These are phyloP conservation scores for Dictyostelium brefeldianum DNA, from an alignment of 78 protist genomes.

Conservation along the genomic window DNA sequence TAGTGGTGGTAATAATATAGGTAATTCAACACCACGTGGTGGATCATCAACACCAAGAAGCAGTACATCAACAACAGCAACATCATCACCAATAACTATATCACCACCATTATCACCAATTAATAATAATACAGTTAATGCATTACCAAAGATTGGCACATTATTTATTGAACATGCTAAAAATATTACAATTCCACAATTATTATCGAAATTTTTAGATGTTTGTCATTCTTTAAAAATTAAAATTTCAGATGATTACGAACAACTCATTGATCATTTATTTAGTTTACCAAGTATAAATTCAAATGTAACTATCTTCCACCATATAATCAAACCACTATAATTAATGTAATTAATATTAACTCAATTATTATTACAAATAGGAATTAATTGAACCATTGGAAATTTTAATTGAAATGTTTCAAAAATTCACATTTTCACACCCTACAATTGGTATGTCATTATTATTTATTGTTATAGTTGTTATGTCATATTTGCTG, in stretches of 20 bases:
- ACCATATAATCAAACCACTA: no score
- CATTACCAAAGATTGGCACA: conserved; percentile 4
- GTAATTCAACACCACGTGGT: neutral
- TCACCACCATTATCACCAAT: conserved; percentile 30
- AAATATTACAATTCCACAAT: conserved; percentile 16
- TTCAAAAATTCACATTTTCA: conserved; percentile 12
- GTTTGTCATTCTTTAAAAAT: neutral
- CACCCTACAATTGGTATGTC: conserved; percentile 13
- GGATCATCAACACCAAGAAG: neutral
- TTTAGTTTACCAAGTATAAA: neutral
- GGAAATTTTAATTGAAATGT: conserved; percentile 10
- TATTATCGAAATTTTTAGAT: conserved; percentile 30
- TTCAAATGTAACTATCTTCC: neutral
- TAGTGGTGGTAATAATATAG: neutral
- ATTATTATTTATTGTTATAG: neutral
- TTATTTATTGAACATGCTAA: conserved; percentile 59
- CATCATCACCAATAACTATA: neutral
- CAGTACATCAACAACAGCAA: neutral
- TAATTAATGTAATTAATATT: no score
- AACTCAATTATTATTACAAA: neutral
- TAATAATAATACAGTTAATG: neutral
- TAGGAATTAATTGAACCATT: conserved; percentile 24
- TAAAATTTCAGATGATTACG: neutral
- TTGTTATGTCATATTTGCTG: neutral
- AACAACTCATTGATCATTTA: conserved; percentile 3